Conservation (phyloP, 2,329 filamentous ascomycete species). For the Colletotrichum costaricense region DNA sequence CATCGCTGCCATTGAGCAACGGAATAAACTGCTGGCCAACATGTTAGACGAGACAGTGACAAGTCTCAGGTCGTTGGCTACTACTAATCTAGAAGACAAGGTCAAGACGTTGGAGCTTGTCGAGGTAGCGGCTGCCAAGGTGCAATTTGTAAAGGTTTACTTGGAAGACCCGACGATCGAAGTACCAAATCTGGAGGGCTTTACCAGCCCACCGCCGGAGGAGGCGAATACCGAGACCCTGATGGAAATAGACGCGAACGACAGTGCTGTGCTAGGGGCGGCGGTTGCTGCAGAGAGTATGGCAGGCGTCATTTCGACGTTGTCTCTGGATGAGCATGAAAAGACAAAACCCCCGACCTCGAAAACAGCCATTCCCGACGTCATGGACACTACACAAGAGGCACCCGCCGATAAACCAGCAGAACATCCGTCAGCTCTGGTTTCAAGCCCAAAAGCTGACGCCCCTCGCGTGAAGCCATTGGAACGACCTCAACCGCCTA, state of each 20-base stretch:
- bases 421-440: conserved; percentile 15
- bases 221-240: conserved; percentile 8
- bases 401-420: background rate
- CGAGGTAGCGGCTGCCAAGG: conserved; percentile 69
- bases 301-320: conserved; percentile 23
- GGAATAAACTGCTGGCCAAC: conserved; percentile 74
- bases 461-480: background rate
- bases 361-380: background rate
- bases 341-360: background rate
- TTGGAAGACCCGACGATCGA: conserved; percentile 68
- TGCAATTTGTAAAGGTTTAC: conserved; percentile 73
- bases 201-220: conserved; percentile 15
- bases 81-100: conserved; percentile 60
- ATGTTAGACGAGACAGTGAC: conserved; percentile 76
- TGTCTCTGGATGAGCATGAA: conserved; percentile 13
- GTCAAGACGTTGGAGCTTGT: conserved; percentile 63
- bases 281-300: conserved; percentile 5
- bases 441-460: background rate
- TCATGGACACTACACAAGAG: conserved; percentile 30
- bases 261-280: background rate
- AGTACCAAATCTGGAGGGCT: conserved; percentile 49
- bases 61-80: conserved; percentile 71
- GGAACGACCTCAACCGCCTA: conserved; percentile 47
- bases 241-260: conserved; percentile 28
- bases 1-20: conserved; percentile 66